These are phyloP conservation scores for Escovopsis sp. DNA, from an alignment of 2,329 filamentous ascomycete species.

Conservation along the genomic window DNA sequence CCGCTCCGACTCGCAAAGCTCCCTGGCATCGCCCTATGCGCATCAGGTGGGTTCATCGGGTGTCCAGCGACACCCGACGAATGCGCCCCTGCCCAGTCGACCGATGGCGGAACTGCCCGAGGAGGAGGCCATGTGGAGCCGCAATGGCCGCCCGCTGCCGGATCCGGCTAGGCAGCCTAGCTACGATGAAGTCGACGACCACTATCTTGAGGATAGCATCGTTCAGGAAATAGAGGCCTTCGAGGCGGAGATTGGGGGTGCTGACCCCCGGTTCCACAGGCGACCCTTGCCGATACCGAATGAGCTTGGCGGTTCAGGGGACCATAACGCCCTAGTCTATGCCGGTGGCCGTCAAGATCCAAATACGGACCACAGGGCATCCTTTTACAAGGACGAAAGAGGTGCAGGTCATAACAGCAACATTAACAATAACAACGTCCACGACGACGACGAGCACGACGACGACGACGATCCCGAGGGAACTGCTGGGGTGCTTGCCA, in stretches of 20 bases:
- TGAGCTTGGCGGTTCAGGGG: slow-evolving; percentile 33
- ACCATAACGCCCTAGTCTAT: slow-evolving; percentile 31
- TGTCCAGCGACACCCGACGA: slow-evolving; percentile 43
- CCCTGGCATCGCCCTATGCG: slow-evolving; percentile 30
- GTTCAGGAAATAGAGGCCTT: slow-evolving; percentile 46
- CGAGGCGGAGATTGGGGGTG: slow-evolving; percentile 35
- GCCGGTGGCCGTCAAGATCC: slow-evolving; percentile 31
- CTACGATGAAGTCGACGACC: slow-evolving; percentile 20
- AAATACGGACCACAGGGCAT: background rate
- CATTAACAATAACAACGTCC: slow-evolving; percentile 1
- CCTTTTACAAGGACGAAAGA: no score
- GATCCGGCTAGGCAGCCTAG: slow-evolving; percentile 9
- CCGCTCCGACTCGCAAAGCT: slow-evolving; percentile 36
- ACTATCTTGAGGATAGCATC: slow-evolving; percentile 34
- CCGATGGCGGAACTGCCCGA: slow-evolving; percentile 31
- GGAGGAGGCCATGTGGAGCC: slow-evolving; percentile 26
- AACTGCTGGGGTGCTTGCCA: slow-evolving; percentile 66
- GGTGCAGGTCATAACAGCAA: slow-evolving; percentile 6
- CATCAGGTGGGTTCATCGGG: slow-evolving; percentile 29
- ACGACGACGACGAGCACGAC: slow-evolving; percentile 25
- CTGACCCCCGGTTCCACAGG: slow-evolving; percentile 12
- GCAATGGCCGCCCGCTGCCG: slow-evolving; percentile 17
- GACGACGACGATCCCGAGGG: slow-evolving; percentile 85
- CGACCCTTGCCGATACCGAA: slow-evolving; percentile 24
- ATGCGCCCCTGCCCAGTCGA: slow-evolving; percentile 42